Conservation (phyloP, 345 rosid genomes). For the Ceriops decandra region DNA sequence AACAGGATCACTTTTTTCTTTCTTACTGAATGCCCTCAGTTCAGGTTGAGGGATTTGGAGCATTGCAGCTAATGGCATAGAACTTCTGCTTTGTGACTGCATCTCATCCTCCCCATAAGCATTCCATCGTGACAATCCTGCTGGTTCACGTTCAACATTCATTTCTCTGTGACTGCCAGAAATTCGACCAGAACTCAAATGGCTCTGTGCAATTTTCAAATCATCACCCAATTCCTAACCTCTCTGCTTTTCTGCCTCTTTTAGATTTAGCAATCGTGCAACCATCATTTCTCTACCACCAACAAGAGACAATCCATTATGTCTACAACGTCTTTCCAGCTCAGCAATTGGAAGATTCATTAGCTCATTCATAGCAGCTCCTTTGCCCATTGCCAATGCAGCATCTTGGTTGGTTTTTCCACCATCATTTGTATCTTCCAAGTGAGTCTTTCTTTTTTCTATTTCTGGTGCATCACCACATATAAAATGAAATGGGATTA, state of each 20-base stretch:
- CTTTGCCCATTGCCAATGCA: slow-evolving; percentile 94
- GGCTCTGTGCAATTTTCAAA: slow-evolving; percentile 53
- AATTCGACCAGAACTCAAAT: slow-evolving; percentile 45
- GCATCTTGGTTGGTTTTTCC: slow-evolving; percentile 64
- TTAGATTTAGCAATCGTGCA: slow-evolving; percentile 81
- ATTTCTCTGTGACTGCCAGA: slow-evolving; percentile 47
- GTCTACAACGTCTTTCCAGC: slow-evolving; percentile 95
- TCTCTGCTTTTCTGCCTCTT: slow-evolving; percentile 91
- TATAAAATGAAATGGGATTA: slow-evolving; percentile 73
- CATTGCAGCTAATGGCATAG: slow-evolving; percentile 37
- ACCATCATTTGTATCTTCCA: slow-evolving; percentile 44
- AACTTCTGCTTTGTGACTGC: slow-evolving; percentile 36
- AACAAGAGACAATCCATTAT: slow-evolving; percentile 91
- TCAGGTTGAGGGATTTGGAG: slow-evolving; percentile 66
- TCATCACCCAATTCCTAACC: slow-evolving; percentile 75
- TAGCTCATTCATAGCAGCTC: slow-evolving; percentile 84
- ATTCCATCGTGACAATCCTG: slow-evolving; percentile 43
- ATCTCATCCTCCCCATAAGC: slow-evolving; percentile 43
- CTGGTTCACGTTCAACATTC: slow-evolving; percentile 47
- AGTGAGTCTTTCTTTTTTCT: slow-evolving; percentile 47
- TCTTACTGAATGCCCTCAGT: slow-evolving; percentile 52
- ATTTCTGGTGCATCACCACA: slow-evolving; percentile 81
- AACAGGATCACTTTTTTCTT: slow-evolving; percentile 70
- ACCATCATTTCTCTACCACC: slow-evolving; percentile 99
- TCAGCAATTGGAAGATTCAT: slow-evolving; percentile 84